A percentile compares a stretch with the other conserved stretches of the same genome.
phyloP scores from a whole-genome alignment of 2,329 filamentous ascomycete genomes.

The Colletotrichum tabaci region DNA sequence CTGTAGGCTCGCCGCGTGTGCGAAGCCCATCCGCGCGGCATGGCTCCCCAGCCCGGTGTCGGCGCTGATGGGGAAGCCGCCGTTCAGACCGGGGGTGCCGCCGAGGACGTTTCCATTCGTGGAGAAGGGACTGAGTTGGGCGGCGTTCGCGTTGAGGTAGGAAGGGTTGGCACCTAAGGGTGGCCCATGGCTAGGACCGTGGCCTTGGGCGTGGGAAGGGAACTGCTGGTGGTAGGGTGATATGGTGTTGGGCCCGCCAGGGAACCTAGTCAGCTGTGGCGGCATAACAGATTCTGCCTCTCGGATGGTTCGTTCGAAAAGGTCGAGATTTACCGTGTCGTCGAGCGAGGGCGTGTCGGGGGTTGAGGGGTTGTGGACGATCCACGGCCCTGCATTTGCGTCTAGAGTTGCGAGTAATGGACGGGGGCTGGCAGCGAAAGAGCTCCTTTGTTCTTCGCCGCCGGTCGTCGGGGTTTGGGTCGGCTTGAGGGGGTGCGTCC shows the following conservation, averaged over 20 bases:
- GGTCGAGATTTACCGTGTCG: constrained; percentile 13
- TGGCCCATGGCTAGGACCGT: constrained; percentile 62
- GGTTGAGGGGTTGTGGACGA: constrained; percentile 32
- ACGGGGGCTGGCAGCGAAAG: constrained; percentile 26
- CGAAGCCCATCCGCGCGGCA: constrained; percentile 89
- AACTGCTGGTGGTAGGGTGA: constrained; percentile 64
- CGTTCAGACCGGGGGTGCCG: constrained; percentile 70
- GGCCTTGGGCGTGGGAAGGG: constrained; percentile 67
- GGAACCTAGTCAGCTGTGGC: constrained; percentile 62
- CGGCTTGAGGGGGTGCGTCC: not conserved
- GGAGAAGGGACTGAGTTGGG: constrained; percentile 77
- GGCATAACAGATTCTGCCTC: constrained; percentile 53
- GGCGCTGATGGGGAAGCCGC: constrained; percentile 70
- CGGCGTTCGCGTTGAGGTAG: constrained; percentile 79
- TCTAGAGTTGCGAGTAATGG: constrained; percentile 25
- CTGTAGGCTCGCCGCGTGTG: constrained; percentile 75
- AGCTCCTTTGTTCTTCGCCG: constrained; percentile 37
- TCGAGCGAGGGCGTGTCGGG: constrained; percentile 19
- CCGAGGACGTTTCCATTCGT: constrained; percentile 71
- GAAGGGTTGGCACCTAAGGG: constrained; percentile 76
- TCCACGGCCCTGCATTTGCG: constrained; percentile 42
- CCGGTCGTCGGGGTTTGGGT: constrained; percentile 26
- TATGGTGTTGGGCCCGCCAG: constrained; percentile 61
- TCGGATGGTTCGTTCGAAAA: constrained; percentile 16
- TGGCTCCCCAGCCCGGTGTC: constrained; percentile 86